Evolutionary conservation across 1,284 basidiomycete genomes (phyloP), one percentile per base, ranked within the genome.

Genomic region (Ceratobasidium sp.): DNA sequence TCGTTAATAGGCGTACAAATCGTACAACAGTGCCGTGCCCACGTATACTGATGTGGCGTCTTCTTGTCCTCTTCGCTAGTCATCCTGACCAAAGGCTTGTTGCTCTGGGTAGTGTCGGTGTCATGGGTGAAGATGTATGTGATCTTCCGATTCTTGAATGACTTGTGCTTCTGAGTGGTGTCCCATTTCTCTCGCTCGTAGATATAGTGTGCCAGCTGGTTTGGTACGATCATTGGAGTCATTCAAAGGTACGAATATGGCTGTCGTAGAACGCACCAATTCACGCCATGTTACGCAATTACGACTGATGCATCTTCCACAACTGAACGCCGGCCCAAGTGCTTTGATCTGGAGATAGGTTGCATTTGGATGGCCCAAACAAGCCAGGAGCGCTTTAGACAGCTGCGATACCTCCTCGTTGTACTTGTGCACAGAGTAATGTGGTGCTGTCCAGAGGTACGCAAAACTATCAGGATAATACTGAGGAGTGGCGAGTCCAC

Each of bases 291-390:
- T 59, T 46, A 19, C 7, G 11, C 37, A 54, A 9, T 44, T 29
- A n/a, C 25, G 40, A 7, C n/a, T 37, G 17, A 19, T n/a, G 34
- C 69, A 71, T 43, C 69, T 25, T 59, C 69, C 69, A n/a, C 69
- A 71, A 29, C 29, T 34, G 1, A 71, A 61, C n/a, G 54, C 69
- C 8, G 29, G 19, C 29, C 69, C 69, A 19, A 46, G 8, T 7
- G 69, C 40, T 22, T 71, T 71, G 40, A 71, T 49, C 44, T 71
- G 34, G 4, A 71, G 19, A 17, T 59, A 71, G 4, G 69, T 29
- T 19, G 56, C 69, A 34, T 61, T 37, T 13, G 69, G 43, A 15
- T n/a, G 11, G 17, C 56, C 69, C 7, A 71, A 29, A 34, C 22
- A 7, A 44, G 11, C 29, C 15, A 61, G 19, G 0, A 71, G 46